These are phyloP conservation scores for Acacia confusa DNA, from an alignment of 306 rosid species.

Conservation along the genomic window DNA sequence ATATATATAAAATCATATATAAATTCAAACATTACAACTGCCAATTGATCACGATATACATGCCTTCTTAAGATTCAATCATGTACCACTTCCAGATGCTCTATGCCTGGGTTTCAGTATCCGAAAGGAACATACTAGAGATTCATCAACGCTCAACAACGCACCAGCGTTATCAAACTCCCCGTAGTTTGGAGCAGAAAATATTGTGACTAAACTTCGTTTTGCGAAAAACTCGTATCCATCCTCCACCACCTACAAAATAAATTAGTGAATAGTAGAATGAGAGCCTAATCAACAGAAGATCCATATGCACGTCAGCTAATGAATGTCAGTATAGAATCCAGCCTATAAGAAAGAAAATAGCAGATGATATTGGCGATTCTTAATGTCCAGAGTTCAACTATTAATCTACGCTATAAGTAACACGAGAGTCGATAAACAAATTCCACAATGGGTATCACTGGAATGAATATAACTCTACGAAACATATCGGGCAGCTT, in stretches of 20 bases:
- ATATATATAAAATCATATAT: neutral
- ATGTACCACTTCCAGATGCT: slow-evolving; percentile 50
- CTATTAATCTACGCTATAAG: neutral
- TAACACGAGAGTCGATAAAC: slow-evolving; percentile 6
- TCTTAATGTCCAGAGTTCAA: slow-evolving; percentile 18
- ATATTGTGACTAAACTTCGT: slow-evolving; percentile 76
- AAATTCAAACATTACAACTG: neutral
- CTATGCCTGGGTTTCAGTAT: slow-evolving; percentile 65
- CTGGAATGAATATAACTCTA: neutral
- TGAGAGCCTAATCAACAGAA: slow-evolving; percentile 8
- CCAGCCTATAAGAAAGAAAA: neutral
- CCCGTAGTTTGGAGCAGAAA: slow-evolving; percentile 90
- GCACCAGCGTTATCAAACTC: slow-evolving; percentile 90
- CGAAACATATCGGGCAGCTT: neutral
- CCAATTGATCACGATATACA: slow-evolving; percentile 8
- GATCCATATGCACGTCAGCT: neutral
- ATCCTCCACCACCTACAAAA: slow-evolving; percentile 81
- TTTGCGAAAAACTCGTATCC: slow-evolving; percentile 84
- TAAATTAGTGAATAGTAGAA: neutral
- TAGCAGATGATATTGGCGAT: neutral
- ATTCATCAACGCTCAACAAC: slow-evolving; percentile 69
- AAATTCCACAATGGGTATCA: neutral
- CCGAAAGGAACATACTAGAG: slow-evolving; percentile 77
- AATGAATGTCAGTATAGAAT: neutral
- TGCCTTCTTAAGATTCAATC: slow-evolving; percentile 62